Evolutionary conservation across 1,284 basidiomycete genomes (phyloP), one percentile per base, ranked within the genome.

Genomic region (Phylloboletellus chloephorus): DNA sequence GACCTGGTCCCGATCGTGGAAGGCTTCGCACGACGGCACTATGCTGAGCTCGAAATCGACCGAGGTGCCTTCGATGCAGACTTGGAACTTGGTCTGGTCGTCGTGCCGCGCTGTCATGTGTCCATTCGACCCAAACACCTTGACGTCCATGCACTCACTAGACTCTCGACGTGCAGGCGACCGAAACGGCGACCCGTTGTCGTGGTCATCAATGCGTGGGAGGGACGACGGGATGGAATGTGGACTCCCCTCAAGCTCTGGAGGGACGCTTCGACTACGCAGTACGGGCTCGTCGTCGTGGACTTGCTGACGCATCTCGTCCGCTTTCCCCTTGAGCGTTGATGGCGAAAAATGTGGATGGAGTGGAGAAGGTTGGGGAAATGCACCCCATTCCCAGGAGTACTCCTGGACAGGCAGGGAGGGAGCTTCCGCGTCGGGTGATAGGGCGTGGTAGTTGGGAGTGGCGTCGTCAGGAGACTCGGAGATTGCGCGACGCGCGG

Each of bases 311-410:
- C 42, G 45, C n/a, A 21, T 17, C 22, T 53, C 49, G 15, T 51
- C 46, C 15, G 23, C 35, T 16, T 49, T 60, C 6, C 41, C 45
- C 37, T 48, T 59, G 34, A 46, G 34, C 5, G 29, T 6, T 6
- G 62, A 58, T 40, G 68, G 67, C 15, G 66, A 59, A 53, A 82
- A 79, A 5, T 71, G 66, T 0, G 72, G 51, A 38, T 73, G 73
- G 53, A 79, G 65, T 1, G 81, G 82, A 7, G 84, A 85, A 15
- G 76, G 81, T 53, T 82, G 82, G n/a, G 86, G 87, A 54, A 89
- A 88, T 13, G 73, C 79, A 24, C 86, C 86, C 87, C 86, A 88
- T 50, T 89, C 86, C 87, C 86, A 89, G 3, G 82, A 82, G 55
- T 88, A 88, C 54, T 84, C 79, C 41, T 78, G 77, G 3, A 71